Percentiles rank a stretch among this genome's conserved stretches.
phyloP scores from a whole-genome alignment of 2,329 filamentous ascomycete genomes.

The Elsinoe batatas region DNA sequence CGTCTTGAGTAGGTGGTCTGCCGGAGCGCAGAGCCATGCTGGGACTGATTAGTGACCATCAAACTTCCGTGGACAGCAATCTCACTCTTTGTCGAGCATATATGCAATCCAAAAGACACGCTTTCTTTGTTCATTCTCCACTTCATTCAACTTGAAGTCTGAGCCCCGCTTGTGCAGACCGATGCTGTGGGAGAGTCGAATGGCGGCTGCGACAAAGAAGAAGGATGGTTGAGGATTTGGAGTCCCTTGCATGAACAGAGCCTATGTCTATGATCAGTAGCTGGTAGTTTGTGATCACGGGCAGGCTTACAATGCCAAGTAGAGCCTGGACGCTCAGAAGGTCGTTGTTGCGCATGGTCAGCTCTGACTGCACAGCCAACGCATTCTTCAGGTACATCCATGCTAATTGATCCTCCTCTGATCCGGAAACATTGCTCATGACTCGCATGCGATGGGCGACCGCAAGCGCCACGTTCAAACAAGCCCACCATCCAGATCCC shows the following conservation, averaged over 20 bases:
- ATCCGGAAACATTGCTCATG: constrained; percentile 86
- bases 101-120: constrained; percentile 71
- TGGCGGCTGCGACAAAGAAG: constrained; percentile 80
- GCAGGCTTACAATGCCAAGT: constrained; percentile 61
- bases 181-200: constrained; percentile 84
- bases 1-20: constrained; percentile 60
- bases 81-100: constrained; percentile 59
- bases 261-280: constrained; percentile 31
- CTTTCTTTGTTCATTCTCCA: constrained; percentile 86
- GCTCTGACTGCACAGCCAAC: constrained; percentile 81
- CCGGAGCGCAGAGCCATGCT: constrained; percentile 62
- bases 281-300: not conserved
- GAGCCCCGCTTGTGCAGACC: constrained; percentile 89
- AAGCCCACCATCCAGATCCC: constrained; percentile 97
- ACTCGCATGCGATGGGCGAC: constrained; percentile 86
- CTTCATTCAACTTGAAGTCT: constrained; percentile 83
- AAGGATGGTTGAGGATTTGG: constrained; percentile 94
- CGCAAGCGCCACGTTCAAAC: constrained; percentile 86
- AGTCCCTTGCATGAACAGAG: constrained; percentile 88
- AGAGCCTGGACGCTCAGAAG: constrained; percentile 89
- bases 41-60: constrained; percentile 17
- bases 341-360: constrained; percentile 94
- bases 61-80: not conserved
- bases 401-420: constrained; percentile 86
- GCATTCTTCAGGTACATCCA: constrained; percentile 97